Evolutionary conservation across 2,329 filamentous ascomycete genomes (phyloP).

Genomic region (Pseudogymnoascus sp.): DNA sequence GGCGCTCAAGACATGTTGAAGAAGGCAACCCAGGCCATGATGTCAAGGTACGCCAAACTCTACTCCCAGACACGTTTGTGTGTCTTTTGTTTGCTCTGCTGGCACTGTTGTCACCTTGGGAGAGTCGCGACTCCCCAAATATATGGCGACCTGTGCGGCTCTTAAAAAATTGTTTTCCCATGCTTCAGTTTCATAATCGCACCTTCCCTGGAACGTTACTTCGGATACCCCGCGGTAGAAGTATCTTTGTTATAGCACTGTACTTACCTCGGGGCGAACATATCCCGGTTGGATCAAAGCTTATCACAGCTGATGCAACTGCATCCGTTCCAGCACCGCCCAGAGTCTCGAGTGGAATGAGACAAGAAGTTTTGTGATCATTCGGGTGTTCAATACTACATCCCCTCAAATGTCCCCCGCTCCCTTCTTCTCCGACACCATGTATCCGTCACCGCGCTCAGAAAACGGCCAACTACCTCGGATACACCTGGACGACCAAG

Average conservation of each 20-base stretch:
- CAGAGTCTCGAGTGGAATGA: neutral
- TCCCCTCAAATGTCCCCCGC: neutral
- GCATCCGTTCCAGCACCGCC: neutral
- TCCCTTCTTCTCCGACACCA: neutral
- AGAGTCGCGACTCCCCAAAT: neutral
- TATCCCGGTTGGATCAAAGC: constrained; percentile 1
- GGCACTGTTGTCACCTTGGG: neutral
- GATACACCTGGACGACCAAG: neutral
- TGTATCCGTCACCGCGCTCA: neutral
- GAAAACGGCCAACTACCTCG: neutral
- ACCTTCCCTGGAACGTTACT: constrained; percentile 3
- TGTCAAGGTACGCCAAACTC: constrained; percentile 26
- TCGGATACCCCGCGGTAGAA: neutral
- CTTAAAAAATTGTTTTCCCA: neutral
- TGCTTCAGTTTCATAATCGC: constrained; percentile 5
- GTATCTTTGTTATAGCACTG: neutral
- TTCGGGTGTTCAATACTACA: neutral
- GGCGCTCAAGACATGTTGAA: constrained; percentile 24
- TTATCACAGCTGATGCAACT: constrained; percentile 3
- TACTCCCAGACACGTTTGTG: neutral
- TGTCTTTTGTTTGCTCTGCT: neutral
- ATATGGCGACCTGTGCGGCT: neutral
- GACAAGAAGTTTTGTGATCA: constrained; percentile 5
- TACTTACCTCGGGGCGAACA: constrained; percentile 5
- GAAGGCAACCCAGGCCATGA: constrained; percentile 29